Percentiles rank a stretch among this genome's conserved stretches.
These are phyloP conservation scores for Bassia scoparia DNA, from an alignment of 148 eudicot species.

Conservation along the genomic window DNA sequence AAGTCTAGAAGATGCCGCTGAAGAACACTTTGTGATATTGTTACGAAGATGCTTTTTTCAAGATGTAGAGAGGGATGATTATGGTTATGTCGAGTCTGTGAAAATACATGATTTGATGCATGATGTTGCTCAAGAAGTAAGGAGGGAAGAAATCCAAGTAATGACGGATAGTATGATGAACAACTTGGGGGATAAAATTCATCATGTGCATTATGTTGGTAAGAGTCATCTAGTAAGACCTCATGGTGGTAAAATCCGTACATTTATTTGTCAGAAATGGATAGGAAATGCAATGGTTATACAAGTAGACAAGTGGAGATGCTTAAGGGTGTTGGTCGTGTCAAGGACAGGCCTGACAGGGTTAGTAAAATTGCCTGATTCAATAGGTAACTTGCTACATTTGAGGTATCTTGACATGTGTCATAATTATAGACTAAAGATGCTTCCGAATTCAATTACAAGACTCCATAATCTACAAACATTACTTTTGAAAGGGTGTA, in stretches of 20 bases:
- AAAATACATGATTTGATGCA: constrained; percentile 30
- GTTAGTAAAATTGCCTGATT: constrained; percentile 18
- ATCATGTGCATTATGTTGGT: background rate
- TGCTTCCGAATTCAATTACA: constrained; percentile 25
- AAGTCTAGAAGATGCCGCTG: background rate
- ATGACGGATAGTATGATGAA: background rate
- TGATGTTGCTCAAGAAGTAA: constrained; percentile 5
- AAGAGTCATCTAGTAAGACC: background rate
- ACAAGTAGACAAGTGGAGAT: constrained; percentile 5
- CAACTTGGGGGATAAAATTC: background rate
- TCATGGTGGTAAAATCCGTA: background rate
- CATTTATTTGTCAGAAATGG: background rate
- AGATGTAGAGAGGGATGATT: background rate
- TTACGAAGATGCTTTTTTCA: constrained; percentile 22
- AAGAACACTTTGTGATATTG: background rate
- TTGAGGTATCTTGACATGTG: constrained; percentile 41
- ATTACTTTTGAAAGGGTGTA: background rate
- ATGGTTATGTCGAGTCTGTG: background rate
- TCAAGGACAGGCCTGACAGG: background rate
- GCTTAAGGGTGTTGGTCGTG: constrained; percentile 34
- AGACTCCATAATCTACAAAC: constrained; percentile 29
- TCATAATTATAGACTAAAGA: background rate
- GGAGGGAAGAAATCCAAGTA: background rate
- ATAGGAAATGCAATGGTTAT: too few relatives aligned
- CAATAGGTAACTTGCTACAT: constrained; percentile 29